Evolutionary conservation across 352 stramenopile genomes (phyloP).

Genomic region (Globisporangium cederbergense): DNA sequence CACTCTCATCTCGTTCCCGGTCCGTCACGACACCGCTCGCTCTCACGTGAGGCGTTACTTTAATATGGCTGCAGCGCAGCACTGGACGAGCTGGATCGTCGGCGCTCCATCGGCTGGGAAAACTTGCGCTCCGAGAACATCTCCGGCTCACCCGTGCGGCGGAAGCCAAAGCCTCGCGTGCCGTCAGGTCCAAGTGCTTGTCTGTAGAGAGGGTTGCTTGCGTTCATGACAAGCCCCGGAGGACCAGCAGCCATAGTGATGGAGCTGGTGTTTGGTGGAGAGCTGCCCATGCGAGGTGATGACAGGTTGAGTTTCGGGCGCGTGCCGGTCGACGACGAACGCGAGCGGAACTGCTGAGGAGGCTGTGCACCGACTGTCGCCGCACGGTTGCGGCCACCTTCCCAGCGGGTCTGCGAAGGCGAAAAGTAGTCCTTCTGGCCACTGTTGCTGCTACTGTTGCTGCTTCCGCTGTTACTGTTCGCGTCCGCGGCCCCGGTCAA

Average conservation of each 20-base stretch:
- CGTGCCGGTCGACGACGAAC: conserved; percentile 57
- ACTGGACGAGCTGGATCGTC: conserved; percentile 72
- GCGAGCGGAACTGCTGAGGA: conserved; percentile 41
- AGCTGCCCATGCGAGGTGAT: conserved; percentile 55
- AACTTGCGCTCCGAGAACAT: conserved; percentile 62
- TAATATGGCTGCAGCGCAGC: conserved; percentile 24
- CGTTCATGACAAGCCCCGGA: conserved; percentile 36
- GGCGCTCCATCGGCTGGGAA: conserved; percentile 44
- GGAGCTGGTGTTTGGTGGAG: conserved; percentile 31
- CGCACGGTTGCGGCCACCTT: conserved; percentile 50
- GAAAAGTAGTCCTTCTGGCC: conserved; percentile 61
- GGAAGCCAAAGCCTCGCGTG: conserved; percentile 76
- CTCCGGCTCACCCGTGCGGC: conserved; percentile 62
- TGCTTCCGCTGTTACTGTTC: conserved; percentile 14
- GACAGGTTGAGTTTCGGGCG: conserved; percentile 59
- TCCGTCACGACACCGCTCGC: background rate
- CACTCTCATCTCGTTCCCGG: conserved; percentile 1
- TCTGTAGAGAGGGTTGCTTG: conserved; percentile 62
- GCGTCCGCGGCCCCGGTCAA: conserved; percentile 29
- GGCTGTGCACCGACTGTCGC: conserved; percentile 41
- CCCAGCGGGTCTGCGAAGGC: conserved; percentile 46
- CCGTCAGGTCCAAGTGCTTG: conserved; percentile 77
- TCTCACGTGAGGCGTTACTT: conserved; percentile 2
- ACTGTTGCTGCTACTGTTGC: conserved; percentile 25
- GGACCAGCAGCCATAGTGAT: conserved; percentile 23